phyloP scores from a whole-genome alignment of 331 rosid species.

The Erythrophleum ivorense region DNA sequence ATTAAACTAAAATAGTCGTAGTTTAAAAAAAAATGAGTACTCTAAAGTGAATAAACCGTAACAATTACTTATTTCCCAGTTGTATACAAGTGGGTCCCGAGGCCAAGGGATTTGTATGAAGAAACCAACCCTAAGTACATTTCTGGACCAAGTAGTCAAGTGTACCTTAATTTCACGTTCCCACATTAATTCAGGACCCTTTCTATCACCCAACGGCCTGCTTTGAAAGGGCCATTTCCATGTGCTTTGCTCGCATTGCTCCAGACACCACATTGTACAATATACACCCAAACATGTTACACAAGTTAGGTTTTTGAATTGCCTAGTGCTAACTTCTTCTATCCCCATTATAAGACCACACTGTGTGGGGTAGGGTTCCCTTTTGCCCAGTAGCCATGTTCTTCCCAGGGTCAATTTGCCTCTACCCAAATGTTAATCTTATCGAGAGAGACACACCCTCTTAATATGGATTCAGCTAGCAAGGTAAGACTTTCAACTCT shows the following conservation, averaged over 20 bases:
- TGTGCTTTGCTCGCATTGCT: slow-evolving; percentile 45
- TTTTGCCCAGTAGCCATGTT: slow-evolving; percentile 42
- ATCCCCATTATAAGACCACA: not conserved
- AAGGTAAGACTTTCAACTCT: slow-evolving; percentile 2
- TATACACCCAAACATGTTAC: slow-evolving; percentile 26
- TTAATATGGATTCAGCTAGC: slow-evolving; percentile 12
- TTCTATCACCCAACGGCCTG: slow-evolving; percentile 15
- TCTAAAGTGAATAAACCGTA: too few species aligned
- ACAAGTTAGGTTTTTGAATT: slow-evolving; percentile 19
- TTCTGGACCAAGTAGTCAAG: slow-evolving; percentile 16
- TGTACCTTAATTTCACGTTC: slow-evolving; percentile 21
- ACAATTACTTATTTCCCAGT: not conserved
- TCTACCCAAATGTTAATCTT: slow-evolving; percentile 23
- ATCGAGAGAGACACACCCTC: slow-evolving; percentile 33
- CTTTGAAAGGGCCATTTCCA: slow-evolving; percentile 47
- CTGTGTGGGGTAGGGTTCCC: not conserved
- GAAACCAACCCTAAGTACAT: not conserved
- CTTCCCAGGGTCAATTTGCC: slow-evolving; percentile 38
- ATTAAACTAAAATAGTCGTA: too few species aligned
- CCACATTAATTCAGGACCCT: slow-evolving; percentile 15
- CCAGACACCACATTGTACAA: slow-evolving; percentile 45
- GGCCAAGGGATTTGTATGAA: not conserved
- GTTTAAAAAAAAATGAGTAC: too few species aligned
- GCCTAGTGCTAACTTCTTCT: slow-evolving; percentile 26
- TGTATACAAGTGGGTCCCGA: not conserved